Percentiles rank a stretch among this genome's conserved stretches.
Conservation (phyloP, 306 rosid genomes). For the Citrullus mucosospermus region DNA sequence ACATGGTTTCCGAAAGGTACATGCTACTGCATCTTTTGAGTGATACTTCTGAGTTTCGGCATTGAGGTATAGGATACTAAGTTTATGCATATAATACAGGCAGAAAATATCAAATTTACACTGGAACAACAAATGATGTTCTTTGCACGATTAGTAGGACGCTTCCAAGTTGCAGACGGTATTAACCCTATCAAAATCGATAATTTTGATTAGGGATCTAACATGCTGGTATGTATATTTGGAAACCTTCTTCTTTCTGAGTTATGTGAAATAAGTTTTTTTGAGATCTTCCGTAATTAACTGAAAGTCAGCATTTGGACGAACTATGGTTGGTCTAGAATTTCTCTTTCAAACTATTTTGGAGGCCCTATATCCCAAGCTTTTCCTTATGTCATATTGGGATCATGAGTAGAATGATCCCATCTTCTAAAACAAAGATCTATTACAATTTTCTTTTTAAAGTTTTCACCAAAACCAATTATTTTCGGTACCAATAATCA, state of each 20-base stretch:
- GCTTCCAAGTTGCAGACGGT: constrained; percentile 66
- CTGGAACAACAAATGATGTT: constrained; percentile 96
- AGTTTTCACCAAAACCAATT: neutral
- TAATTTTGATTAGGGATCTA: constrained; percentile 34
- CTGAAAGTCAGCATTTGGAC: neutral
- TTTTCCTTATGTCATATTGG: neutral
- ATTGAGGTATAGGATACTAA: neutral
- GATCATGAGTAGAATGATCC: neutral
- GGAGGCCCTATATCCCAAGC: neutral
- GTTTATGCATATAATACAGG: constrained; percentile 33
- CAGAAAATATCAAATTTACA: constrained; percentile 85
- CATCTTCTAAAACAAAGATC: neutral
- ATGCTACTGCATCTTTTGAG: neutral
- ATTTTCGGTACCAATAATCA: neutral
- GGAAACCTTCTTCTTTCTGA: neutral
- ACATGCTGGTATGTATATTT: constrained; percentile 5
- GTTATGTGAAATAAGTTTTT: neutral
- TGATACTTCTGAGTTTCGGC: neutral
- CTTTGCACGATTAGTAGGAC: constrained; percentile 79
- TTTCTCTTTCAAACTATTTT: neutral
- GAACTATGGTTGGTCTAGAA: neutral
- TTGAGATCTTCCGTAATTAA: neutral
- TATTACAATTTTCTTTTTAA: neutral
- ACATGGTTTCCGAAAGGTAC: constrained; percentile 92
- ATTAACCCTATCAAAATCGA: constrained; percentile 73